Percentiles rank a stretch among this genome's conserved stretches.
These are phyloP conservation scores for Cyberlindnera nakhonratchasimensis DNA, from an alignment of 805 yeast genomes.

Conservation along the genomic window DNA sequence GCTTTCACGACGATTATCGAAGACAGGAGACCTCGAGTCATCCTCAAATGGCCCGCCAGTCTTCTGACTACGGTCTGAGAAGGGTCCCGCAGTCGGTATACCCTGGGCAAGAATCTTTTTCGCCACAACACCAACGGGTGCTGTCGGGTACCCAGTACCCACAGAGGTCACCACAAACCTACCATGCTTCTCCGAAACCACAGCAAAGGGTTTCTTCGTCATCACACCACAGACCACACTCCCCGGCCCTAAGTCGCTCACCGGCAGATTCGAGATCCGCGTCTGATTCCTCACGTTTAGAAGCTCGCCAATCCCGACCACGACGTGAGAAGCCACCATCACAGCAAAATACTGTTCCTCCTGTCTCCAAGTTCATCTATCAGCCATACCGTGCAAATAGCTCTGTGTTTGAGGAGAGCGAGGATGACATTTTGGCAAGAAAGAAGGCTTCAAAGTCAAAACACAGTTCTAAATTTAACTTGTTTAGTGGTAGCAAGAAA, in stretches of 20 bases:
- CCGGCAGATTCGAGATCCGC: not conserved
- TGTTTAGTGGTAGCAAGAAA: slow-evolving; percentile 1
- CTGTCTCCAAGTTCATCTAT: slow-evolving; percentile 5
- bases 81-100: not conserved
- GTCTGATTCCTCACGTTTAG: not conserved
- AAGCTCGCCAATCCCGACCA: not conserved
- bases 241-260: not conserved
- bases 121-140: not conserved
- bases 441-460: slow-evolving; percentile 3
- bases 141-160: not conserved
- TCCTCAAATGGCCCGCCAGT: not conserved
- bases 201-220: not conserved
- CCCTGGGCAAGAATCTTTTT: not conserved
- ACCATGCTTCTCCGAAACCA: not conserved
- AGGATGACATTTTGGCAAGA: slow-evolving; percentile 4
- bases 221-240: not conserved
- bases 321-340: not conserved
- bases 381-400: slow-evolving; percentile 16
- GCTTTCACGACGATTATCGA: not conserved
- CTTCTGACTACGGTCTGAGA: not conserved
- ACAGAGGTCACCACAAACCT: not conserved
- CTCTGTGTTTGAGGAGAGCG: slow-evolving; percentile 14
- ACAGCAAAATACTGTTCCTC: not conserved
- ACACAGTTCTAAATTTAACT: slow-evolving; percentile 2
- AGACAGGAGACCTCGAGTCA: not conserved